Percentiles rank a stretch among this genome's conserved stretches.
phyloP scores from a whole-genome alignment of 352 stramenopile genomes.

The Phytophthora quininea region DNA sequence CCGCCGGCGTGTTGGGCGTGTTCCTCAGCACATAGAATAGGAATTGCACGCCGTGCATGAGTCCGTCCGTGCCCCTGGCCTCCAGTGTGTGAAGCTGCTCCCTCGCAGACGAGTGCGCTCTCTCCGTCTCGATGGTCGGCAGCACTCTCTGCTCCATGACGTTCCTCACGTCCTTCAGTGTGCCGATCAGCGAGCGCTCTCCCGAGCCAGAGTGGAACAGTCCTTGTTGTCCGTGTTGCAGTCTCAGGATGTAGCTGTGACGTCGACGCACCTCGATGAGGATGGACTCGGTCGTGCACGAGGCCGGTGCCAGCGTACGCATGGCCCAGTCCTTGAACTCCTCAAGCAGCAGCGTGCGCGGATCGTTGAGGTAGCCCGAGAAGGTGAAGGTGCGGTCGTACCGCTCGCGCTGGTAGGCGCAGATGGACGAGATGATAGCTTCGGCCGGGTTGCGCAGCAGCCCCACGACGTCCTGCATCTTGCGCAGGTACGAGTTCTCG shows the following conservation, averaged over 20 bases:
- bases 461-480: conserved; percentile 87
- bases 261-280: conserved; percentile 75
- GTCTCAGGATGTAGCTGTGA: conserved; percentile 75
- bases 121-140: conserved; percentile 82
- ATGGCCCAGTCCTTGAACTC: conserved; percentile 90
- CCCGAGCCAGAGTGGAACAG: conserved; percentile 80
- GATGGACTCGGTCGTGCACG: conserved; percentile 81
- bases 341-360: conserved; percentile 79
- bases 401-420: conserved; percentile 80
- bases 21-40: conserved; percentile 88
- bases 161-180: conserved; percentile 82
- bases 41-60: conserved; percentile 89
- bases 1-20: conserved; percentile 79
- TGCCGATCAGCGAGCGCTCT: conserved; percentile 78
- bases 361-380: conserved; percentile 85
- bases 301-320: conserved; percentile 74
- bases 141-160: conserved; percentile 81
- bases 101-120: conserved; percentile 78
- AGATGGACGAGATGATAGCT: conserved; percentile 88
- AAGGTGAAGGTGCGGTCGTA: conserved; percentile 80
- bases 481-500: conserved; percentile 88
- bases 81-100: conserved; percentile 84
- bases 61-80: conserved; percentile 73
- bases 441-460: conserved; percentile 81
- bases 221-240: conserved; percentile 84